Conservation (phyloP, 108 stramenopile genomes). For the Nitzschia palea region DNA sequence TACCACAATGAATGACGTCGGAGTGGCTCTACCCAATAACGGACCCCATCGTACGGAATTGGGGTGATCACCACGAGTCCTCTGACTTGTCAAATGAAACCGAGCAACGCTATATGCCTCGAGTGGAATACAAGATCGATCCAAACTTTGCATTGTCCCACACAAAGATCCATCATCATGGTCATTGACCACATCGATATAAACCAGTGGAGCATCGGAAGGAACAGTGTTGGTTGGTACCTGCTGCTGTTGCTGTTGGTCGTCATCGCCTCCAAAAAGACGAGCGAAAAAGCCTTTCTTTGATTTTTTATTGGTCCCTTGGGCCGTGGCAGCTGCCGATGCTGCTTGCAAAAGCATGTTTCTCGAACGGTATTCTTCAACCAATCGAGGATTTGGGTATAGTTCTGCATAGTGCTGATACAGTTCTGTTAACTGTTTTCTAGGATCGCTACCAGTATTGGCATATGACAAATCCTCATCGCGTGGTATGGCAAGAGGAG, state of each 20-base stretch:
- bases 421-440: constrained; percentile 19
- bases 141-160: constrained; percentile 38
- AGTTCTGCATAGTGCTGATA: constrained; percentile 46
- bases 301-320: not conserved
- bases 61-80: constrained; percentile 21
- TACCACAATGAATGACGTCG: constrained; percentile 16
- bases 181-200: constrained; percentile 18
- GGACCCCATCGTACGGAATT: constrained; percentile 32
- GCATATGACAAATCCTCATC: not conserved
- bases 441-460: not conserved
- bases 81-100: constrained; percentile 42
- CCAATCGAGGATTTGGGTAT: constrained; percentile 51
- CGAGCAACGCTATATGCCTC: constrained; percentile 52
- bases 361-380: constrained; percentile 38
- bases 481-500: not conserved
- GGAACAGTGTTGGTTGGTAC: not conserved
- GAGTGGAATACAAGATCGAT: constrained; percentile 46
- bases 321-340: constrained; percentile 28
- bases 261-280: constrained; percentile 16
- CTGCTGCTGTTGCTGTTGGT: not conserved
- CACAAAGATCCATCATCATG: constrained; percentile 25
- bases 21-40: not conserved
- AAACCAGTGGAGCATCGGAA: constrained; percentile 20
- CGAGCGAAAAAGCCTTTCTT: constrained; percentile 9
- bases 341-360: constrained; percentile 45